Conservation (phyloP, 2,329 filamentous ascomycete species). For the Chrysosporium keratinophilum region DNA sequence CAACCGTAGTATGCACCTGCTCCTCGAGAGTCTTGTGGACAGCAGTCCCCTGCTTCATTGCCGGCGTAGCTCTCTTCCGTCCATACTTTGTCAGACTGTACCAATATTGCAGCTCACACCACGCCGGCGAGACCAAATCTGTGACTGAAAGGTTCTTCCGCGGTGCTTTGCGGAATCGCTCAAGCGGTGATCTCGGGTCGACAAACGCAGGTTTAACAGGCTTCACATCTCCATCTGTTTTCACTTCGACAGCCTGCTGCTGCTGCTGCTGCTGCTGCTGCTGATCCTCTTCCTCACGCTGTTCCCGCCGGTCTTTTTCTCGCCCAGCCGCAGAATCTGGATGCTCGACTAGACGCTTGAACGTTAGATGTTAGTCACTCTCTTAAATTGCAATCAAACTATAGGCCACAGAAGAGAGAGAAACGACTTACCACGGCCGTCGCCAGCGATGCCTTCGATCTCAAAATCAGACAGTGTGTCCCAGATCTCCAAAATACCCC, state of each 20-base stretch:
- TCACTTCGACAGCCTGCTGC: slow-evolving; percentile 2
- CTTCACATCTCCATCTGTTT: slow-evolving; percentile 15
- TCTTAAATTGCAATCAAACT: background rate
- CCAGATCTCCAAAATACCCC: slow-evolving; percentile 6
- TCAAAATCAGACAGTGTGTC: slow-evolving; percentile 5
- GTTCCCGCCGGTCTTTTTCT: slow-evolving; percentile 28
- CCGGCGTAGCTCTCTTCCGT: slow-evolving; percentile 60
- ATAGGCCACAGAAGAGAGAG: background rate
- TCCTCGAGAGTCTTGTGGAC: slow-evolving; percentile 79
- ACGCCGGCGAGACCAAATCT: slow-evolving; percentile 77
- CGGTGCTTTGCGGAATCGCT: slow-evolving; percentile 67
- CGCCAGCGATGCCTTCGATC: slow-evolving; percentile 4
- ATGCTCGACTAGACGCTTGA: slow-evolving; percentile 53
- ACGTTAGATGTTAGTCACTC: slow-evolving; percentile 47
- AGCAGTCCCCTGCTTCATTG: slow-evolving; percentile 72
- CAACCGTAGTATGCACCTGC: slow-evolving; percentile 67
- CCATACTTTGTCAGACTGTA: slow-evolving; percentile 73
- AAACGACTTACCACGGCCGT: slow-evolving; percentile 1
- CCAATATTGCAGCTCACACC: slow-evolving; percentile 93
- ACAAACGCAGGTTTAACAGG: slow-evolving; percentile 9
- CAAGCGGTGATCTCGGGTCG: slow-evolving; percentile 54
- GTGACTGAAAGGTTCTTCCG: slow-evolving; percentile 75
- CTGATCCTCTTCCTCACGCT: slow-evolving; percentile 20
- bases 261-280: background rate
- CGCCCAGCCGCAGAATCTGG: slow-evolving; percentile 30